Conservation (phyloP, 371 early-diverging fungal genomes). For the Thermomucor indicae-seudaticae region DNA sequence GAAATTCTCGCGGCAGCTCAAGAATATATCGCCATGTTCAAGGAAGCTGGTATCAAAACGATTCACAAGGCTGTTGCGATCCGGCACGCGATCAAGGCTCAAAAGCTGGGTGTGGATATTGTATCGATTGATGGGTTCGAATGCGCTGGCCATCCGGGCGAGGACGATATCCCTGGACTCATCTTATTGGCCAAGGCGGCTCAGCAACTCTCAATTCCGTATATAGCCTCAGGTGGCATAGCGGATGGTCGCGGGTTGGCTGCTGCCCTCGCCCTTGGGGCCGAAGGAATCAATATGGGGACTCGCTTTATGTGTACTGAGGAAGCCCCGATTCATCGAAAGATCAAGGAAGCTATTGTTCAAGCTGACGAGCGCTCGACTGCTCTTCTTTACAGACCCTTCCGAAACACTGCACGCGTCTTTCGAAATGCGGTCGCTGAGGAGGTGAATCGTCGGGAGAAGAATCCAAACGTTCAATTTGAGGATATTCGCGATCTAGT, state of each 20-base stretch:
- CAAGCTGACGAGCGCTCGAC: slow-evolving; percentile 66
- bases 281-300: slow-evolving; percentile 74
- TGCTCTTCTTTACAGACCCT: slow-evolving; percentile 67
- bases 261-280: slow-evolving; percentile 71
- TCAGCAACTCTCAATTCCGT: slow-evolving; percentile 57
- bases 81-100: slow-evolving; percentile 68
- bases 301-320: slow-evolving; percentile 81
- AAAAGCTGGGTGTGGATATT: slow-evolving; percentile 58
- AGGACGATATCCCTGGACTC: slow-evolving; percentile 73
- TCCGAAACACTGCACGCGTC: slow-evolving; percentile 77
- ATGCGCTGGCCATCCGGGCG: slow-evolving; percentile 85
- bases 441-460: slow-evolving; percentile 67
- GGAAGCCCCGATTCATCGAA: slow-evolving; percentile 69
- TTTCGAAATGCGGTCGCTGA: slow-evolving; percentile 70
- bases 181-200: slow-evolving; percentile 74
- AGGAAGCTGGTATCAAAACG: slow-evolving; percentile 66
- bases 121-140: slow-evolving; percentile 79
- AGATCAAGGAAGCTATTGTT: slow-evolving; percentile 75
- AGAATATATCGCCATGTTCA: slow-evolving; percentile 70
- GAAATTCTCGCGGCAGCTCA: slow-evolving; percentile 36
- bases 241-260: slow-evolving; percentile 69
- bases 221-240: slow-evolving; percentile 80
- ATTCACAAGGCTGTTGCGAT: slow-evolving; percentile 80
- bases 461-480: slow-evolving; percentile 57
- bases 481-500: slow-evolving; percentile 67